Evolutionary conservation across 306 rosid genomes (phyloP), one percentile per base, ranked within the genome.

Genomic region (Potentilla sterilis): DNA sequence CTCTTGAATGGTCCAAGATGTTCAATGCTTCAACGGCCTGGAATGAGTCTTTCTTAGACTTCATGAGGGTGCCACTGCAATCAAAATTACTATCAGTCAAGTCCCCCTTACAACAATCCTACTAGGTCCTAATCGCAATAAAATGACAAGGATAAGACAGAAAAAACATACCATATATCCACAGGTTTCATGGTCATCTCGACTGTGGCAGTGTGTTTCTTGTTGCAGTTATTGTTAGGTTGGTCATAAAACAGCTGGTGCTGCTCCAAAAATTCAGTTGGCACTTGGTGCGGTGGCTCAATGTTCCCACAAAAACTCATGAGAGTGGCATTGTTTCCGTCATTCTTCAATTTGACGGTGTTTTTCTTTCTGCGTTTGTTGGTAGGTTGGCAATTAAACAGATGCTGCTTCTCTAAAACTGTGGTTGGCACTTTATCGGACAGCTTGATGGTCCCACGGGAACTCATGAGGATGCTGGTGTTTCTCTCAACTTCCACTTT

Each of bases 41-140:
- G 70, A 90, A 90, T 13, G 89, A 85, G 67, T 90, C 96, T 81
- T 84, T 86, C 84, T 90, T 86, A 4, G 89, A 84, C 70, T 7
- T 37, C 69, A 34, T 7, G 11, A 16, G 13, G 10, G 21, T 19
- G 22, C 24, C 3, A 13, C 24, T 63, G 69, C 44, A 16, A 12
- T 16, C 63, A 22, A 57, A 21, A 22, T 4, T 14, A 22, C 0
- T 22, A 22, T 59, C 8, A 59, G 15, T 9, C 28, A 28, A 28
- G 28, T 28, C 28, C 28, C 28, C 28, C 28, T 9, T n/a, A 38
- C 51, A 19, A 42, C 8, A 67, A 42, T 42, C 71, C 18, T 67
- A 42, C 71, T 8, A 42, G n/a, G 43, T 2, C n/a, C 67, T 34
- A 62, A 15, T 42, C 67, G 15, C 43, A 34, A 42, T 62, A 62